phyloP scores from a whole-genome alignment of 176 grass and related monocot genomes.

The Musa itinerans region DNA sequence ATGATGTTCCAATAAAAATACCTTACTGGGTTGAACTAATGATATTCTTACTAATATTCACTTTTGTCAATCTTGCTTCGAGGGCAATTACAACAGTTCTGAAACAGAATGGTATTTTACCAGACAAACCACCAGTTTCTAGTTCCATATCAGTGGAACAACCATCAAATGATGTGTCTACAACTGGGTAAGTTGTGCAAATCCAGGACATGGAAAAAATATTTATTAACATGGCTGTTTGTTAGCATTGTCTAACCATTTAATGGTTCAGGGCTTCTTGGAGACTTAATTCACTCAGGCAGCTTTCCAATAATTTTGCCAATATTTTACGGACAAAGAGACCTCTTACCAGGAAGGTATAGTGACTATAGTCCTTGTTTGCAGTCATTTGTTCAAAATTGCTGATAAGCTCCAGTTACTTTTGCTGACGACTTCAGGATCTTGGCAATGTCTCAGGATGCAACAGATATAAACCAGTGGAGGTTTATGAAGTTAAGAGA shows the following conservation, averaged over 20 bases:
- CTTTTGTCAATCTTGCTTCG: neutral
- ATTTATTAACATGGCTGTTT: too few relatives aligned
- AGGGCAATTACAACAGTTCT: conserved; percentile 30
- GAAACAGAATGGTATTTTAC: conserved; percentile 76
- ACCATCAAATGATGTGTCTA: conserved; percentile 34
- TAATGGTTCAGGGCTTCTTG: conserved; percentile 36
- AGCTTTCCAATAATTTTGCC: conserved; percentile 66
- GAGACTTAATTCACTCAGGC: conserved; percentile 50
- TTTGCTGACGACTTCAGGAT: neutral
- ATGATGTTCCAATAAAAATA: neutral
- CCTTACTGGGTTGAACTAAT: neutral
- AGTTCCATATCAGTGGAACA: conserved; percentile 46
- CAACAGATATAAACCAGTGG: conserved; percentile 54
- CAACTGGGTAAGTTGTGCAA: conserved; percentile 36
- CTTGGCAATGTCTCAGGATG: conserved; percentile 34
- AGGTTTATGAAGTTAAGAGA: conserved; percentile 78
- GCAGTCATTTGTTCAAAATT: conserved; percentile 5
- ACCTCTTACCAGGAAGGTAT: conserved; percentile 59
- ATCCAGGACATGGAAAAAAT: neutral
- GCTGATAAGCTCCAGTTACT: neutral
- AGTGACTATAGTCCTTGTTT: neutral
- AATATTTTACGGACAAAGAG: conserved; percentile 63
- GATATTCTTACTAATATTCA: neutral
- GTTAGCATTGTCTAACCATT: too few relatives aligned
- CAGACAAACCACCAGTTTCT: conserved; percentile 48